Evolutionary conservation across 2,329 filamentous ascomycete species (phyloP), one percentile per base, ranked within the genome.

Genomic region (Botrytis cinerea): DNA sequence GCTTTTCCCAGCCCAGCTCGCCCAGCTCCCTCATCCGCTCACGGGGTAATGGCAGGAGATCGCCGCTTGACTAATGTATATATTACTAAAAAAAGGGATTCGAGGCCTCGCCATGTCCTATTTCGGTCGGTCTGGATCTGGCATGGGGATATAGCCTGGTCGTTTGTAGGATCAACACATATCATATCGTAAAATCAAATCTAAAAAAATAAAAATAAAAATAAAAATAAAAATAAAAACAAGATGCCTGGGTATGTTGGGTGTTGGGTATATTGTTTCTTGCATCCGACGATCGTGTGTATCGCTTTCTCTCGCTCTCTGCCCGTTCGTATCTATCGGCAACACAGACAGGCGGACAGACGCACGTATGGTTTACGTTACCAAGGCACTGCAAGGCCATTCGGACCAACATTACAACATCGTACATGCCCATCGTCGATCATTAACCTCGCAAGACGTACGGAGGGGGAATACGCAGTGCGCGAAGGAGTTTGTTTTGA

Each of bases 101-200:
- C 63, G 63, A 67, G 64, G 64, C 64, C 64, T 67, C 32, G 38
- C 16, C 51, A n/a, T n/a, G 28, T 46, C 46, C 43, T 12, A 54
- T 54, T 54, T 54, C 32, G 64, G 46, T 54, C 64, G 46, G 35
- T 67, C 64, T 67, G 46, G 64, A 67, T 54, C n/a, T 25, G 14
- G 20, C 20, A 35, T 20, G 14, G 28, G 20, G 9, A 51, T 16
- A 40, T 16, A 18, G 25, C 51, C 51, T 18, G 20, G 60, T 9
- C 2, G 60, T 28, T 54, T 28, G 16, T 28, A 54, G 51, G 51
- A 54, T 54, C 14, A 54, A 28, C 10, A n/a, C 6, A 35, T 35
- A 4, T 35, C 6, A 35, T 35, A 4, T 35, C 35, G 35, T 35
- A 35, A 35, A 35, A 32, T 32, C 2, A 32, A 32, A 32, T 28